Percentiles rank a stretch among this genome's conserved stretches.
These are phyloP conservation scores for Acrodontium crateriforme DNA, from an alignment of 2,329 filamentous ascomycete genomes.

Conservation along the genomic window DNA sequence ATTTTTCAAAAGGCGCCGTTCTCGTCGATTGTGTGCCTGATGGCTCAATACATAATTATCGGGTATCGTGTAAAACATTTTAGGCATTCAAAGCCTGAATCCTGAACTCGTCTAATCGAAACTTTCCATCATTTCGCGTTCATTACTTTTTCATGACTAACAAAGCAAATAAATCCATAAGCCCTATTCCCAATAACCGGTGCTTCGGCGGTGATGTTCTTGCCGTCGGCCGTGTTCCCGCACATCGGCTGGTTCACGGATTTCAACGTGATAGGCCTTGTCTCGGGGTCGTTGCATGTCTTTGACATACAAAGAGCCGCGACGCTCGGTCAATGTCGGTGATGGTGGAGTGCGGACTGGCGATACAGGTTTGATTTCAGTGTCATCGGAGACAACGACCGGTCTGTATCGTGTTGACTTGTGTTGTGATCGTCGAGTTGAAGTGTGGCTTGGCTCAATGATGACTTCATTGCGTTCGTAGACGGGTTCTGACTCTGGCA, in stretches of 20 bases:
- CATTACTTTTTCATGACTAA: too few relatives aligned
- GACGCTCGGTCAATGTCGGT: constrained; percentile 14
- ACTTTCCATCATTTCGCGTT: too few relatives aligned
- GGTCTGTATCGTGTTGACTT: constrained; percentile 6
- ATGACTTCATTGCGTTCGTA: constrained; percentile 5
- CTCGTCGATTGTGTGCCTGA: too few relatives aligned
- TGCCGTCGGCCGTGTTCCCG: too few relatives aligned
- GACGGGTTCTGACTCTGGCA: constrained; percentile 24
- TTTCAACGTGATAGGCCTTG: constrained; percentile 26
- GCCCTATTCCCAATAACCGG: too few relatives aligned
- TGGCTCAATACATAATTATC: too few relatives aligned
- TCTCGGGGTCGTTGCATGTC: constrained; percentile 23
- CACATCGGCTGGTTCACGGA: constrained; percentile 25
- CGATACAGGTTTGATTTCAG: constrained; percentile 18
- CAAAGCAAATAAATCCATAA: too few relatives aligned
- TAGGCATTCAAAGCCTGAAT: too few relatives aligned
- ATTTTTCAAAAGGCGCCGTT: too few relatives aligned
- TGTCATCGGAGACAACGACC: constrained; percentile 6
- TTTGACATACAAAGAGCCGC: constrained; percentile 28
- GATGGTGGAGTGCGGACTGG: background rate
- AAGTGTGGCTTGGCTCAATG: constrained; percentile 7
- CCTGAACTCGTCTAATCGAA: too few relatives aligned
- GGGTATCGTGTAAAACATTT: too few relatives aligned
- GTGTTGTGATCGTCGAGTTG: constrained; percentile 3
- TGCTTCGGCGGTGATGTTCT: too few relatives aligned